phyloP scores from a whole-genome alignment of 306 rosid genomes.

The Castanea sativa region DNA sequence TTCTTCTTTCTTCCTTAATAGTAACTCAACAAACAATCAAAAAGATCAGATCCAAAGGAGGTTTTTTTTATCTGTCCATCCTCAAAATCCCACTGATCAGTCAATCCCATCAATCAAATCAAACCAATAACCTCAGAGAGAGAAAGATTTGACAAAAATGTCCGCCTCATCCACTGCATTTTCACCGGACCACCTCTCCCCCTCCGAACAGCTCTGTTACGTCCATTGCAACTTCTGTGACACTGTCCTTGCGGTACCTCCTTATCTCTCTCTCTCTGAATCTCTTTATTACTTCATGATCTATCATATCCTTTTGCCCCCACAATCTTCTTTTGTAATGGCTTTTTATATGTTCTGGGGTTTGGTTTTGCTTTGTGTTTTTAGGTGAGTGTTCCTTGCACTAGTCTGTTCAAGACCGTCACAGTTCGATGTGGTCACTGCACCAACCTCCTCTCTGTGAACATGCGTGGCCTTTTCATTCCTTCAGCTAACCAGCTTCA shows the following conservation, averaged over 20 bases:
- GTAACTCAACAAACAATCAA: constrained; percentile 41
- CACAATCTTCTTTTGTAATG: neutral
- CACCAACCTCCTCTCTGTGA: constrained; percentile 85
- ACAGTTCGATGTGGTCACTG: constrained; percentile 98
- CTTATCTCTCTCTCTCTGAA: neutral
- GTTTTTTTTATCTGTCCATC: constrained; percentile 43
- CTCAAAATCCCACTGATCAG: constrained; percentile 48
- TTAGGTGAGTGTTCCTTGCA: constrained; percentile 91
- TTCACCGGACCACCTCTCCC: constrained; percentile 76
- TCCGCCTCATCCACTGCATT: constrained; percentile 69
- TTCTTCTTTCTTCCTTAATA: neutral
- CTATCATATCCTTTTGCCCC: neutral
- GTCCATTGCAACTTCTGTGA: constrained; percentile 96
- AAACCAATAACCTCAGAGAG: constrained; percentile 18
- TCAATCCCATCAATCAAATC: constrained; percentile 93
- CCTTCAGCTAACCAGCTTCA: constrained; percentile 71
- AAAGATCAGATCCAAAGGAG: constrained; percentile 52
- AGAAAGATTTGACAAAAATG: constrained; percentile 32
- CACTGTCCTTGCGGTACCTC: constrained; percentile 81
- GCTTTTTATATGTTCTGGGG: neutral
- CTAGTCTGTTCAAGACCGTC: constrained; percentile 86
- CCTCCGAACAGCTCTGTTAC: constrained; percentile 95
- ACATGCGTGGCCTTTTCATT: constrained; percentile 69
- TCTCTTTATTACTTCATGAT: neutral
- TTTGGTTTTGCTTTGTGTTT: neutral